Conservation (phyloP, 2,329 filamentous ascomycete species). For the Graphilbum sp. region DNA sequence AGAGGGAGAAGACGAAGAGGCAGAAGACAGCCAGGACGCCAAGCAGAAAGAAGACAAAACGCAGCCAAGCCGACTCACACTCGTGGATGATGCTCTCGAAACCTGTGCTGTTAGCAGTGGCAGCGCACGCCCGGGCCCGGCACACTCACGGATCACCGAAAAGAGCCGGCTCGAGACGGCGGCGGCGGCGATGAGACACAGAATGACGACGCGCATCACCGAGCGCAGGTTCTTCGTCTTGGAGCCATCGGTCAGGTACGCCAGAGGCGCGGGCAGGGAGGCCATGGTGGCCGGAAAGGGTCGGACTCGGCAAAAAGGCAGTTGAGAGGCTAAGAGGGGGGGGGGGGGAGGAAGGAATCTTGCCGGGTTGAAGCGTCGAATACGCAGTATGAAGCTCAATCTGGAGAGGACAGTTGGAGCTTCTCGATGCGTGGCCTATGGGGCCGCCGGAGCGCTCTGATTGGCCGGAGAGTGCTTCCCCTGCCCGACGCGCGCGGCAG, state of each 20-base stretch:
- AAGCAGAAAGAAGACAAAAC: too few species aligned
- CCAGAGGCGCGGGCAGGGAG: slow-evolving; percentile 19
- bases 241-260: slow-evolving; percentile 57
- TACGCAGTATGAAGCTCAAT: neutral
- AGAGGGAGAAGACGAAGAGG: too few species aligned
- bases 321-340: neutral
- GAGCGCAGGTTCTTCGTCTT: slow-evolving; percentile 69
- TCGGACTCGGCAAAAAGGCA: neutral
- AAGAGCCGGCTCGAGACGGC: slow-evolving; percentile 89
- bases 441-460: neutral
- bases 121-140: neutral
- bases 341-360: slow-evolving; percentile 1
- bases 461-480: neutral
- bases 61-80: too few species aligned
- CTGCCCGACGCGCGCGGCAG: too few species aligned
- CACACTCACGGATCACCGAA: slow-evolving; percentile 72
- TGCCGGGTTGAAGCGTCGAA: neutral
- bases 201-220: slow-evolving; percentile 76
- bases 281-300: slow-evolving; percentile 16
- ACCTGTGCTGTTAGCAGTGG: slow-evolving; percentile 29
- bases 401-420: slow-evolving; percentile 9
- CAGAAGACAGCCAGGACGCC: too few species aligned
- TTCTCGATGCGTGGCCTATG: slow-evolving; percentile 2
- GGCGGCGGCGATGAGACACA: slow-evolving; percentile 77
- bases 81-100: slow-evolving; percentile 99